Evolutionary conservation across 73 alveolate genomes (phyloP), one percentile per base, ranked within the genome.

Genomic region (Paraurostyla sp.): DNA sequence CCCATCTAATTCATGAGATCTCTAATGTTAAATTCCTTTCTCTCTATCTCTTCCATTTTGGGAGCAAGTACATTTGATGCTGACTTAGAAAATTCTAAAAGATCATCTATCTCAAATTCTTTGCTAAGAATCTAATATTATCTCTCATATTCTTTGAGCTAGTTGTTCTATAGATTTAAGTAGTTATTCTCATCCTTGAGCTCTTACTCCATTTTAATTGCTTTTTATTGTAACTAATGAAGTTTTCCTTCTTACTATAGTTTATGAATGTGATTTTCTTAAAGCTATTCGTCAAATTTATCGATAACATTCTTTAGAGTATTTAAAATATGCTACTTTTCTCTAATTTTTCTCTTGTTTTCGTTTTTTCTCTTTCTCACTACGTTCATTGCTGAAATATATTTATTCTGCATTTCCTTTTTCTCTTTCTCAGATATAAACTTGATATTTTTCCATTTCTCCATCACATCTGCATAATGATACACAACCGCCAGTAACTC

Each of bases 401-500:
- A 73, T 46, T 46, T 73, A 73, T 73, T 73, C 4, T 48, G 43
- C 86, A 73, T 73, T 46, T 73, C 86, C 40, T 73, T 73, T 30
- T 43, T 48, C 29, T 73, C 86, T 45, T 73, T 73, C 46, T 73
- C 86, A 25, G 86, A 73, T 25, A 73, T 45, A 33, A 73, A 73
- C 29, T 73, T 46, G 51, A 73, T 73, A 48, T 73, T 73, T 48
- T 73, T 18, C 86, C 86, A 73, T 48, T 73, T 73, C 18, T 73
- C 86, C 71, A 40, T 73, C 0, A 73, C 86, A 73, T 73, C 86
- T 73, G 86, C 86, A 73, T 73, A 73, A 43, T 73, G 86, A 73
- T 73, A 73, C 18, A 73, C 86, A 1, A 73, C 86, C 2, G 86
- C 86, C 20, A 73, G 36, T 50, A 73, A n/a, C 27, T 73, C 86